phyloP scores from a whole-genome alignment of 768 basidiomycete species.

The Kwoniella sp. region DNA sequence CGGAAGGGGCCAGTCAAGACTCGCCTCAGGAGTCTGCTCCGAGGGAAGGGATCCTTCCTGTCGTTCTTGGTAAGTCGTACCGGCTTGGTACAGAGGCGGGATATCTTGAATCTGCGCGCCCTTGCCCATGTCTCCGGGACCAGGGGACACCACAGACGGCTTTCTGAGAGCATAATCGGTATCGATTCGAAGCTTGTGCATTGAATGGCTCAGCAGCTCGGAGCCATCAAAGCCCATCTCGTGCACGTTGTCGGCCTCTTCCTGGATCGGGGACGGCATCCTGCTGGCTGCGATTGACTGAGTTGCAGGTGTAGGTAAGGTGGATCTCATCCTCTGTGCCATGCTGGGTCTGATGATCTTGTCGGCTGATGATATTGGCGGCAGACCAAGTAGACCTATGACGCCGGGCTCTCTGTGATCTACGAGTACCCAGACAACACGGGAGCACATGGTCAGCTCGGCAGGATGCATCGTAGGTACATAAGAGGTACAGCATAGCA shows the following conservation, averaged over 20 bases:
- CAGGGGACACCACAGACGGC: too few relatives aligned
- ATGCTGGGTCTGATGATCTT: background rate
- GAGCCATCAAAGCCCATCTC: background rate
- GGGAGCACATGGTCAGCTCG: background rate
- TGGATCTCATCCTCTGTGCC: constrained; percentile 1
- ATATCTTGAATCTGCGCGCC: too few relatives aligned
- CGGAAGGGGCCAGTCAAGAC: too few relatives aligned
- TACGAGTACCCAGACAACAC: background rate
- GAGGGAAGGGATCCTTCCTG: too few relatives aligned
- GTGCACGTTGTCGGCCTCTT: background rate
- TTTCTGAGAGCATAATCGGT: background rate
- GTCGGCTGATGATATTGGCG: constrained; percentile 39
- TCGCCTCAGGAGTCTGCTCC: too few relatives aligned
- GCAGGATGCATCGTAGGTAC: too few relatives aligned
- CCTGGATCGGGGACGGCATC: constrained; percentile 55
- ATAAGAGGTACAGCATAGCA: too few relatives aligned
- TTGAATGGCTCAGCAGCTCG: background rate
- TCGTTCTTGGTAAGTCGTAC: too few relatives aligned
- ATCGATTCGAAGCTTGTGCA: background rate
- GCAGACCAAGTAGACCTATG: constrained; percentile 78
- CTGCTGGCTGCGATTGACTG: background rate
- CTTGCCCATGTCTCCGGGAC: too few relatives aligned
- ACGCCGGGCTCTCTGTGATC: constrained; percentile 88
- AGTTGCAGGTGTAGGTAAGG: background rate
- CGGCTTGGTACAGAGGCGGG: too few relatives aligned